Evolutionary conservation across 495 filamentous ascomycete genomes (phyloP).

Genomic region (Penicillium lividum): DNA sequence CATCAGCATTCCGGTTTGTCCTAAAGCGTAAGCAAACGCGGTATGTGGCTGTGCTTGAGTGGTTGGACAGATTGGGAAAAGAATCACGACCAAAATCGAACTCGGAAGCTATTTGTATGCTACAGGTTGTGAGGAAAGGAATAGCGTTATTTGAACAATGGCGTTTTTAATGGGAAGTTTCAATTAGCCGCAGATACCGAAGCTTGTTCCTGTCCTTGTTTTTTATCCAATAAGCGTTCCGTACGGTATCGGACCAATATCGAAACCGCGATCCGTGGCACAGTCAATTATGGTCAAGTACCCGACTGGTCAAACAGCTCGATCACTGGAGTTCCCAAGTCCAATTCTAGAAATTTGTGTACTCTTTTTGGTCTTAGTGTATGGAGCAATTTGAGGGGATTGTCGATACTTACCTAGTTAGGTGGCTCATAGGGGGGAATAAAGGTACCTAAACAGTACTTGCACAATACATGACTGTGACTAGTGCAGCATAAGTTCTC

Average conservation of each 20-base stretch:
- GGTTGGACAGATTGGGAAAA: constrained; percentile 54
- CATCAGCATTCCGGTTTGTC: constrained; percentile 65
- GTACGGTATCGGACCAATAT: constrained; percentile 6
- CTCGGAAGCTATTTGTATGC: constrained; percentile 28
- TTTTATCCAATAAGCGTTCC: constrained; percentile 9
- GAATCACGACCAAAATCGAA: constrained; percentile 35
- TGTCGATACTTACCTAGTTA: constrained; percentile 5
- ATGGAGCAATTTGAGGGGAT: background rate
- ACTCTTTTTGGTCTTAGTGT: background rate
- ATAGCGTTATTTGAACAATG: constrained; percentile 41
- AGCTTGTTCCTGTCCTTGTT: background rate
- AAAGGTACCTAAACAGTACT: background rate
- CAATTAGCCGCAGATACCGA: background rate
- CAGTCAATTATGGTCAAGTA: constrained; percentile 18
- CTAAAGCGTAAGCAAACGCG: constrained; percentile 68
- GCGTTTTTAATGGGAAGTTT: constrained; percentile 33
- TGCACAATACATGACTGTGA: background rate
- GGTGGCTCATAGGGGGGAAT: background rate
- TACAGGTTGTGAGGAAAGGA: constrained; percentile 35
- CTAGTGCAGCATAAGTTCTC: background rate
- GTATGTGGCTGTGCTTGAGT: constrained; percentile 59
- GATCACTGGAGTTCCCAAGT: constrained; percentile 10
- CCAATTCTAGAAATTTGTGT: constrained; percentile 9
- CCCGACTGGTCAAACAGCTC: constrained; percentile 23
- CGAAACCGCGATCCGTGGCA: constrained; percentile 18